Conservation (phyloP, 306 rosid genomes). For the Corylus avellana region DNA sequence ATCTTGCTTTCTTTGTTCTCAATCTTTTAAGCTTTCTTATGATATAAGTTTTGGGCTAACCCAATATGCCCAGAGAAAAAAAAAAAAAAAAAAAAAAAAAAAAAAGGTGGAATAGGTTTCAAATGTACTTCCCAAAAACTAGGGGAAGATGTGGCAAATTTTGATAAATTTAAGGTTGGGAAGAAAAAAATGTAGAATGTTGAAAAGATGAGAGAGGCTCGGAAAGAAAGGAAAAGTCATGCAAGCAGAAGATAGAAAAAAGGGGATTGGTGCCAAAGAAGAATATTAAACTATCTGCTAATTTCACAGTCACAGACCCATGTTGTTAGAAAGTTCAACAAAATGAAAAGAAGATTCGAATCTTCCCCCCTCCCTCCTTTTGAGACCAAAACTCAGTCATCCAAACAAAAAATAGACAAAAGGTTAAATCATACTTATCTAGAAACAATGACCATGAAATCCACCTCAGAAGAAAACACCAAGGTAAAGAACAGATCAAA, state of each 20-base stretch:
- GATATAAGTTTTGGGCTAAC: conserved; percentile 37
- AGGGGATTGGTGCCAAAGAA: conserved; percentile 6
- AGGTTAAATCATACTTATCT: neutral
- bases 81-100: neutral
- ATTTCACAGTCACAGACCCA: conserved; percentile 1
- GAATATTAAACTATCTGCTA: conserved; percentile 13
- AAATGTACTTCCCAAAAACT: neutral
- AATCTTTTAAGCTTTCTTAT: conserved; percentile 58
- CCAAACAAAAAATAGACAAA: neutral
- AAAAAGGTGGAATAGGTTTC: neutral
- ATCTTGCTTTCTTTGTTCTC: conserved; percentile 50
- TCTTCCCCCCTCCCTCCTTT: neutral
- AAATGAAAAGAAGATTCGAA: conserved; percentile 15
- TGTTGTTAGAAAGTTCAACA: conserved; percentile 11
- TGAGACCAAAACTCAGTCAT: neutral
- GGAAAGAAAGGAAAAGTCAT: conserved; percentile 1
- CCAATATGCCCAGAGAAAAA: conserved; percentile 10
- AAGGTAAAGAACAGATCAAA: neutral
- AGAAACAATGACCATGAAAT: conserved; percentile 1
- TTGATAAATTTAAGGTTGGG: neutral
- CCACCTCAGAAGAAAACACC: conserved; percentile 8
- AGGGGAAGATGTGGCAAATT: neutral
- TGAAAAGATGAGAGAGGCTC: conserved; percentile 15
- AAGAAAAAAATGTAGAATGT: conserved; percentile 7
- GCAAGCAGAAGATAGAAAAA: neutral